Base-by-base conservation (phyloP, 78 protist species). In the Paratrimastix pyriformis region DNA sequence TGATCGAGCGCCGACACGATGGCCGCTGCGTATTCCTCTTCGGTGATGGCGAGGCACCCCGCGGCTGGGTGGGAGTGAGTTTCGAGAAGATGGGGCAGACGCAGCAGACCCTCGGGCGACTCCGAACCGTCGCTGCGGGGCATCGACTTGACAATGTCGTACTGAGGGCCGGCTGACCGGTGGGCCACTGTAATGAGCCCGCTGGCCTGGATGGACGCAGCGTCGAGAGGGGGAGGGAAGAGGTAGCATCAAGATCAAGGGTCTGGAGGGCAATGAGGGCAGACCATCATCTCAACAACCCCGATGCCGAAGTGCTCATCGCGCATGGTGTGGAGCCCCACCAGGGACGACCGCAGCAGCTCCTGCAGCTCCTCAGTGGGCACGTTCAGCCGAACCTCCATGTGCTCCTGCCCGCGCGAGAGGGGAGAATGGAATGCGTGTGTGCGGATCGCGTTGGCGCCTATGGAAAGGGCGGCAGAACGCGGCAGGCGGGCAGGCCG, bases 241-340 rank as follows among this genome's bases (percentile, higher is more conserved):
- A 3, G 62, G 15, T 50, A 6, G 8, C 18, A 26, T 65, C 18
- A 5, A 11, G 8, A 13, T 4, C 5, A 5, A 9, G 7, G 7
- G 8, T 65, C 42, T 65, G 50, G 39, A 4, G 6, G n/a, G n/a
- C n/a, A n/a, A n/a, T n/a, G n/a, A n/a, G n/a, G n/a, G n/a, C 42
- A 40, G 9, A 50, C 90, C 92, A 87, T 84, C 73, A 80, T 50
- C 74, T 92, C 97, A 24, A 92, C 97, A 0, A 92, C 86, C 26
- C 90, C 83, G 65, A 92, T 92, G 29, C 97, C 97, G 72, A 92
- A 92, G 78, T 92, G 97, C 74, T 92, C 97, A 74, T 81, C 62
- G 72, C 88, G 55, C 97, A 92, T 92, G 15, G 92, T 87, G 80
- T 92, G 97, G 38, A 92, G 71, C 11, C 97, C 97, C 30, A 80